Conservation (phyloP, 805 yeast species). For the Candida sphagnicola region DNA sequence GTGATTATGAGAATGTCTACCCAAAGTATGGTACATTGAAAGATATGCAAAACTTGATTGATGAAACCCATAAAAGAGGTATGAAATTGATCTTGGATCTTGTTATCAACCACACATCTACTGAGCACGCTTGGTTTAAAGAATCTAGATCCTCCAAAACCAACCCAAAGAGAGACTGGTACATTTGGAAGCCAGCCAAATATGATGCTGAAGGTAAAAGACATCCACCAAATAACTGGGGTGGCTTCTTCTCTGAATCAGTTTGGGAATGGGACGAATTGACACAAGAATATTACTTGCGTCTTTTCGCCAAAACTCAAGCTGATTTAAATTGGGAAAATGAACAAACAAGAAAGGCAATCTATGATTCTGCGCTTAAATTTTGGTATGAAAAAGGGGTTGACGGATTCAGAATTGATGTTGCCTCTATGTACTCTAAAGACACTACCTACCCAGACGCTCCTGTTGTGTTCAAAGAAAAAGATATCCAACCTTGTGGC, state of each 20-base stretch:
- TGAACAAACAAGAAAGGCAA: slow-evolving; percentile 30
- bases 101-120: slow-evolving; percentile 57
- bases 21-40: slow-evolving; percentile 51
- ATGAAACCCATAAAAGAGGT: slow-evolving; percentile 44
- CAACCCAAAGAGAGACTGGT: slow-evolving; percentile 60
- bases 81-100: slow-evolving; percentile 52
- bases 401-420: slow-evolving; percentile 58
- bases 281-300: slow-evolving; percentile 53
- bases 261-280: slow-evolving; percentile 56
- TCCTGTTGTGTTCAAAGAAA: slow-evolving; percentile 39
- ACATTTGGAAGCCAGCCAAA: slow-evolving; percentile 51
- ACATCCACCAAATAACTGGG: slow-evolving; percentile 57
- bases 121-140: slow-evolving; percentile 55
- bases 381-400: slow-evolving; percentile 56
- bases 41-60: slow-evolving; percentile 47
- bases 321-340: slow-evolving; percentile 65
- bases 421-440: slow-evolving; percentile 52
- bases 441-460: slow-evolving; percentile 44
- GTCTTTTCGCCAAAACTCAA: slow-evolving; percentile 49
- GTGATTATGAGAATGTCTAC: slow-evolving; percentile 50
- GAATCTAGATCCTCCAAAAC: slow-evolving; percentile 49
- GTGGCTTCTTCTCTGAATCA: slow-evolving; percentile 47
- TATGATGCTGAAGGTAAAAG: slow-evolving; percentile 47
- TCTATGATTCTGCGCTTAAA: slow-evolving; percentile 44
- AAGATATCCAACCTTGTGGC: slow-evolving; percentile 37